Evolutionary conservation across 768 basidiomycete species (phyloP), one percentile per base, ranked within the genome.

Genomic region (Rhodotorula diobovata): DNA sequence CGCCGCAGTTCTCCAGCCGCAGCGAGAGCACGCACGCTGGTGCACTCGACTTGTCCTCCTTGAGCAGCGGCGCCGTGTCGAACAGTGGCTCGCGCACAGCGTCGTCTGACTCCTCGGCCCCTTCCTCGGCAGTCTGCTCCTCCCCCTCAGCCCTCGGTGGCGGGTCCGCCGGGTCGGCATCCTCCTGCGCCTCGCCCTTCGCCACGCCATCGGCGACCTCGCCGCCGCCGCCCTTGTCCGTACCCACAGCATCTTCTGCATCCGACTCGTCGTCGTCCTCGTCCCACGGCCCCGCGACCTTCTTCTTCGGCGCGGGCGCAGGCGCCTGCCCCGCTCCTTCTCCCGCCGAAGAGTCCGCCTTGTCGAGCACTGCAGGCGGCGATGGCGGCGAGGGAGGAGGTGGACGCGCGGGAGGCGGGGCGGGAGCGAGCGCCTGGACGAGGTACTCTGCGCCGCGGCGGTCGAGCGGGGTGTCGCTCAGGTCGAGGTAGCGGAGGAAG

Each of bases 381-480:
- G 69, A 39, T 6, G 58, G 51, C 1, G 58, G 43, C 34, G n/a
- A n/a, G n/a, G 64, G 37, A 20, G 61, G 66, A n/a, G 67, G 45
- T 5, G 62, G n/a, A 14, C 41, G 51, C 61, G 62, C 35, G 56
- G 59, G 48, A 37, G 56, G 34, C 5, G 21, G 72, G 15, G 18
- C 59, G 64, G 80, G 78, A 4, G 85, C 80, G 28, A 96, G 82
- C 3, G 89, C 87, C 35, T 85, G 85, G 0, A 90, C 87, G 56
- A 98, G 84, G 73, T 87, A 89, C 61, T 97, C 94, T 25, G 92
- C 84, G 0, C 89, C 84, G 79, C 87, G 89, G 80, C 90, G 91
- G 79, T 97, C 95, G 70, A 96, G 80, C 4, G 82, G 79, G 72
- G 90, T 96, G 69, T 91, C 90, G 6, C 92, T 93, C 35, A 99